Percentiles rank a stretch among this genome's conserved stretches.
Conservation (phyloP, 1,284 basidiomycete genomes). For the Cutaneotrichosporon sp. region DNA sequence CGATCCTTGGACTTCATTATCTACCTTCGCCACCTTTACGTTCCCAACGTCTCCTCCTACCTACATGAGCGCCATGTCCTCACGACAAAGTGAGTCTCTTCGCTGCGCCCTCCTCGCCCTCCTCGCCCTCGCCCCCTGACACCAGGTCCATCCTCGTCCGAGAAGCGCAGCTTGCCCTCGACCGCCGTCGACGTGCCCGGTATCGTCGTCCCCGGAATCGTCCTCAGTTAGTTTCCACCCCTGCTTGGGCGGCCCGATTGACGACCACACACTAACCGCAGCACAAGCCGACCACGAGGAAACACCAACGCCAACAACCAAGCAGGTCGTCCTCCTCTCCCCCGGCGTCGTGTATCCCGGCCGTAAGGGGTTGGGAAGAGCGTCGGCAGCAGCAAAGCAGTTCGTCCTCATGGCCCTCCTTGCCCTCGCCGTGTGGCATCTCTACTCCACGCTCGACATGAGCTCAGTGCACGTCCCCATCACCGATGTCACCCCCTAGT, state of each 20-base stretch:
- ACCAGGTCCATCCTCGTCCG: not conserved
- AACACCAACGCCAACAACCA: constrained; percentile 15
- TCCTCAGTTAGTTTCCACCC: constrained; percentile 8
- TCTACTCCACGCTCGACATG: constrained; percentile 5
- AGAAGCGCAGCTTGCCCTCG: not conserved
- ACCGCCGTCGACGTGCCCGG: not conserved
- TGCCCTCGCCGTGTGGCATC: constrained; percentile 14
- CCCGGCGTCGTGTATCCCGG: constrained; percentile 18
- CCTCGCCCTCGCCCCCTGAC: not conserved
- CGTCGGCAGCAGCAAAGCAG: not conserved
- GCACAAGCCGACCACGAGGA: not conserved
- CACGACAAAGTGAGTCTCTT: not conserved
- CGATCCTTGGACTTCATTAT: no score
- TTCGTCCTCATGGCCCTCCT: constrained; percentile 12
- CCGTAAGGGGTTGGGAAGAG: constrained; percentile 3
- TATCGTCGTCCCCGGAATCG: constrained; percentile 4
- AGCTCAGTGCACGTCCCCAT: not conserved
- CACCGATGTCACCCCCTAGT: not conserved
- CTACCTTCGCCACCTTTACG: no score
- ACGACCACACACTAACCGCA: not conserved
- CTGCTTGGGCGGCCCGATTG: no score
- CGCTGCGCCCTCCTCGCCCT: not conserved
- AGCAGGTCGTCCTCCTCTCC: constrained; percentile 26
- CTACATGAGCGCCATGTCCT: not conserved
- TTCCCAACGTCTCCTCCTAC: no score